phyloP scores from a whole-genome alignment of 2,329 filamentous ascomycete species.

The Ceratocystis destructans region DNA sequence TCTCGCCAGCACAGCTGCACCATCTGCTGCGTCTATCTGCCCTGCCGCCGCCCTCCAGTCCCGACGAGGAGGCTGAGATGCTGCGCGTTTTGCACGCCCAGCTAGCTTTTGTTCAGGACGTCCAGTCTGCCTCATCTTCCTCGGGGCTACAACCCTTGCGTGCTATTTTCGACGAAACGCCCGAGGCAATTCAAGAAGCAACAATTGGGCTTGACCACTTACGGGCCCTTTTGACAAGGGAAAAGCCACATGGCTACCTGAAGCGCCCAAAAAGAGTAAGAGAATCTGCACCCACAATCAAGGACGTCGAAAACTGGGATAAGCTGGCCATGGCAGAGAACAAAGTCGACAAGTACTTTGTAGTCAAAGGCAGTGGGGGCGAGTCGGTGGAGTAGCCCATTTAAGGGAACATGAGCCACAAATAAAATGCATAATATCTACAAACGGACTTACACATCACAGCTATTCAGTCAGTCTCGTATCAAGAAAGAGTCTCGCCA shows the following conservation, averaged over 20 bases:
- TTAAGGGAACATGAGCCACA: not conserved
- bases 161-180: slow-evolving; percentile 70
- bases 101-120: slow-evolving; percentile 76
- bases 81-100: slow-evolving; percentile 65
- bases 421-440: too few species aligned
- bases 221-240: slow-evolving; percentile 41
- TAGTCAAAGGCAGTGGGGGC: slow-evolving; percentile 52
- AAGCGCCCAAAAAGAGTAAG: slow-evolving; percentile 26
- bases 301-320: slow-evolving; percentile 50
- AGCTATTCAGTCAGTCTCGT: too few species aligned
- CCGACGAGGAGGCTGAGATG: slow-evolving; percentile 54
- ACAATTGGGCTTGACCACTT: slow-evolving; percentile 47
- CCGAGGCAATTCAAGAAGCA: slow-evolving; percentile 43
- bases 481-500: too few species aligned
- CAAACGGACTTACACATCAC: too few species aligned
- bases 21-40: slow-evolving; percentile 84
- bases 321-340: slow-evolving; percentile 51
- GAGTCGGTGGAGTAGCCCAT: slow-evolving; percentile 22
- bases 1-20: slow-evolving; percentile 56
- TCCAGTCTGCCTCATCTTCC: slow-evolving; percentile 55
- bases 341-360: slow-evolving; percentile 59
- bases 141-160: slow-evolving; percentile 55
- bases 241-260: slow-evolving; percentile 47
- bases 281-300: not conserved
- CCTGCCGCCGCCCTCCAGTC: slow-evolving; percentile 54